phyloP scores from a whole-genome alignment of 2,329 filamentous ascomycete genomes.

The Alternaria arbusti region DNA sequence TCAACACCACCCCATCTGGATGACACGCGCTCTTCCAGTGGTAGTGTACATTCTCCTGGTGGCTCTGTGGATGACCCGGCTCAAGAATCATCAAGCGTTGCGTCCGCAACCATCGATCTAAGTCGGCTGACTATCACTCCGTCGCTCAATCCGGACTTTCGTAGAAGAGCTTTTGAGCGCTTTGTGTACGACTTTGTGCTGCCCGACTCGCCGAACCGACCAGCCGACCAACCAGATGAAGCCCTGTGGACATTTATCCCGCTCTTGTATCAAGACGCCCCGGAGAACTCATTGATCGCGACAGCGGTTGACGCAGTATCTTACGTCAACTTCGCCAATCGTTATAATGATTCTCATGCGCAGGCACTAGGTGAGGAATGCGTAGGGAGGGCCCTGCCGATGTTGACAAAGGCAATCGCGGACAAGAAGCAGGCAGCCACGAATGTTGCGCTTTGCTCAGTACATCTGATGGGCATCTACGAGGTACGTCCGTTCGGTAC shows the following conservation, averaged over 20 bases:
- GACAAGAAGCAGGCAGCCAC: constrained; percentile 27
- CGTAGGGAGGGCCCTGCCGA: constrained; percentile 27
- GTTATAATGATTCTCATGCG: constrained; percentile 33
- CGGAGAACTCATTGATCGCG: constrained; percentile 30
- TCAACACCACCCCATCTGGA: constrained; percentile 12
- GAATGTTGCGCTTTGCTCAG: constrained; percentile 33
- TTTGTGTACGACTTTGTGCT: constrained; percentile 43
- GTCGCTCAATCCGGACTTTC: constrained; percentile 23
- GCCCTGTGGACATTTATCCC: constrained; percentile 38
- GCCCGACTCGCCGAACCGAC: constrained; percentile 21
- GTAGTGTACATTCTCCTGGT: constrained; percentile 7
- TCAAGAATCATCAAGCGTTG: not conserved
- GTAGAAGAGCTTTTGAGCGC: constrained; percentile 36
- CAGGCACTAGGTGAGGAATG: constrained; percentile 29
- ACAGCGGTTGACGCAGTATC: constrained; percentile 33
- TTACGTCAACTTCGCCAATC: constrained; percentile 37
- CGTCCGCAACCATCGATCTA: constrained; percentile 7
- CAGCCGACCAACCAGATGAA: constrained; percentile 27
- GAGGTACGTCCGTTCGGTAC: constrained; percentile 21
- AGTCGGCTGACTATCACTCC: constrained; percentile 21
- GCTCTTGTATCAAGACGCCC: constrained; percentile 26
- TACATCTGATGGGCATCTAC: constrained; percentile 39
- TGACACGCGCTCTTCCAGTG: constrained; percentile 11
- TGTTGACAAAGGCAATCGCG: constrained; percentile 31
- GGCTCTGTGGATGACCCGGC: constrained; percentile 1